Base-by-base conservation (phyloP, 208 protist species). In the Leptomonas seymouri region DNA sequence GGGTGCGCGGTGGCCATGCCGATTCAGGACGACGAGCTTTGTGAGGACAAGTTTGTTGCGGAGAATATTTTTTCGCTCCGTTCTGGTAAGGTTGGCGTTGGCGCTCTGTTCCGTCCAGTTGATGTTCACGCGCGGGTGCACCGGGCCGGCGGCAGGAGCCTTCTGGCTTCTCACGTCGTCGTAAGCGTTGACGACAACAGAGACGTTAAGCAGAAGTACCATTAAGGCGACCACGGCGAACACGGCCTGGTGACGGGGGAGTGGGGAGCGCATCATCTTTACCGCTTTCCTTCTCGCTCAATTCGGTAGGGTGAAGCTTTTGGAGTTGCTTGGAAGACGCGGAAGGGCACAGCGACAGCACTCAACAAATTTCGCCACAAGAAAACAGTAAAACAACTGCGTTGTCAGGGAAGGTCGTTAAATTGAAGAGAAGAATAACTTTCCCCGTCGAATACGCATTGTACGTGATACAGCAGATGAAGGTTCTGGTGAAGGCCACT, bases 1-100 rank as follows among this genome's bases (percentile, higher is more conserved):
- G 27, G 89, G 89, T 7, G 86, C 77, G 54, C 89, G 86, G 67
- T 94, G 89, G 31, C 89, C 89, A 60, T 94, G 89, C 25, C 89
- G 86, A 62, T 91, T 92, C 42, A 94, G 66, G 18, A 90, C 83
- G 60, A 94, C 68, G 14, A 94, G 71, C 67, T 93, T 91, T 2
- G 80, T 90, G 16, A 94, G 63, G 4, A 91, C 85, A 25, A 94
- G 81, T 50, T 88, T 76, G 23, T 65, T 66, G 31, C 68, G 56
- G 18, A 82, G 34, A 27, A 81, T 77, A 20, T 67, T 31, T 59
- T 80, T 71, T 14, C 59, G 63, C 48, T 91, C 78, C 7, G 58
- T 46, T 58, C 77, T 79, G 14, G 81, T 77, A 15, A 82, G 4
- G 61, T 79, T 77, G 20, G 55, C 55, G 41, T 78, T 82, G 12